Conservation (phyloP, 1,284 basidiomycete genomes). For the Entoloma clypeatum region DNA sequence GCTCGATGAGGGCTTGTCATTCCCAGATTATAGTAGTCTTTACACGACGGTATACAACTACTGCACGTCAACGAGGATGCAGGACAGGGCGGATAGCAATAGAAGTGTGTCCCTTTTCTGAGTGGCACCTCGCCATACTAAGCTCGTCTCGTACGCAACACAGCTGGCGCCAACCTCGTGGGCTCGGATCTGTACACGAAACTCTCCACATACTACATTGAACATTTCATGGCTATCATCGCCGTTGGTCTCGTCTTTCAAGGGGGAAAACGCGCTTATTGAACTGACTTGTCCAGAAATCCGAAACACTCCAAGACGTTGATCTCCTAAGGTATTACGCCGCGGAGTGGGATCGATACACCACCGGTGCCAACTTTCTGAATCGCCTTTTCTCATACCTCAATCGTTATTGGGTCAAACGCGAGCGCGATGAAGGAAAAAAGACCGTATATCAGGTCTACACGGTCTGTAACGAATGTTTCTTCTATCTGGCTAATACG, state of each 20-base stretch:
- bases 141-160: too few relatives aligned
- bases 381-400: conserved; percentile 95
- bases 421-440: conserved; percentile 96
- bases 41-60: conserved; percentile 97
- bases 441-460: conserved; percentile 96
- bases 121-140: conserved; percentile 19
- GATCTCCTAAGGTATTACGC: conserved; percentile 91
- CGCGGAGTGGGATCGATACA: conserved; percentile 93
- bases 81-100: conserved; percentile 56
- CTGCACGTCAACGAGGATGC: conserved; percentile 89
- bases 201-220: conserved; percentile 80
- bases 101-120: conserved; percentile 46
- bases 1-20: conserved; percentile 85
- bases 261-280: neutral
- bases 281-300: conserved; percentile 47
- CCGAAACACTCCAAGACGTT: conserved; percentile 81
- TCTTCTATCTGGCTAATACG: neutral
- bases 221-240: conserved; percentile 74
- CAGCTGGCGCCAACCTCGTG: conserved; percentile 91
- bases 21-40: conserved; percentile 88
- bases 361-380: conserved; percentile 93
- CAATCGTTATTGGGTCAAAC: conserved; percentile 99
- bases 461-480: conserved; percentile 60
- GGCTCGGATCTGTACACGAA: conserved; percentile 93
- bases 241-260: conserved; percentile 35